Base-by-base conservation (phyloP, 805 yeast species). In the Yamadazyma sp. region DNA sequence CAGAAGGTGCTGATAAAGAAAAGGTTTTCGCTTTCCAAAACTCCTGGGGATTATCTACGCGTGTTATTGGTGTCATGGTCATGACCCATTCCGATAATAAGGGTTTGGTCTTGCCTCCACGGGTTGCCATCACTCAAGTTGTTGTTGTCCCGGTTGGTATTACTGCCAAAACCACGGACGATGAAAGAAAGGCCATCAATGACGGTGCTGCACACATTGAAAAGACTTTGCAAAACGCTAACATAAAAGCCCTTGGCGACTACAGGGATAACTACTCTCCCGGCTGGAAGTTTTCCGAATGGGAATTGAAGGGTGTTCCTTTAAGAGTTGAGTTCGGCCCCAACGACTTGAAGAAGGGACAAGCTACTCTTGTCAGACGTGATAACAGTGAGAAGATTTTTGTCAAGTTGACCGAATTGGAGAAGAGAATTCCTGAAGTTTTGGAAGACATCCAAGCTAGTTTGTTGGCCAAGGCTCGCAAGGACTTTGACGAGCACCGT, bases 41-140 rank as follows among this genome's bases (percentile, higher is more conserved):
- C 75, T 90, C 97, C 9, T 93, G 99, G 99, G 99, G 99, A 70
- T 72, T 93, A 53, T 90, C 97, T 33, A 93, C 99, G 42, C 87
- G 99, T 71, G 93, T 85, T 49, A 90, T 93, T 61, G 99, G 99
- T 76, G 99, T 95, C 52, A 93, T 93, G 98, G 89, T 88, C 43
- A 93, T 93, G 99, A 79, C 89, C 42, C 99, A 93, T 64, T 89
- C 97, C 24, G 99, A 93, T 67, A 90, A 95, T 77, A 91, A 89
- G 73, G 99, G 99, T 64, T 75, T 93, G 53, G 98, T 93, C 32
- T 75, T 95, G 53, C 99, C 99, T 46, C 99, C 99, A 55, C 78
- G 96, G 58, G 97, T 91, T 19, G 86, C 99, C 12, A 93, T 85
- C 68, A 73, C 69, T 59, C 99, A 93, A 74, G 89, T 81, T 46